Conservation (phyloP, 139 green algal genomes). For the Raphidocelis subcapitata region DNA sequence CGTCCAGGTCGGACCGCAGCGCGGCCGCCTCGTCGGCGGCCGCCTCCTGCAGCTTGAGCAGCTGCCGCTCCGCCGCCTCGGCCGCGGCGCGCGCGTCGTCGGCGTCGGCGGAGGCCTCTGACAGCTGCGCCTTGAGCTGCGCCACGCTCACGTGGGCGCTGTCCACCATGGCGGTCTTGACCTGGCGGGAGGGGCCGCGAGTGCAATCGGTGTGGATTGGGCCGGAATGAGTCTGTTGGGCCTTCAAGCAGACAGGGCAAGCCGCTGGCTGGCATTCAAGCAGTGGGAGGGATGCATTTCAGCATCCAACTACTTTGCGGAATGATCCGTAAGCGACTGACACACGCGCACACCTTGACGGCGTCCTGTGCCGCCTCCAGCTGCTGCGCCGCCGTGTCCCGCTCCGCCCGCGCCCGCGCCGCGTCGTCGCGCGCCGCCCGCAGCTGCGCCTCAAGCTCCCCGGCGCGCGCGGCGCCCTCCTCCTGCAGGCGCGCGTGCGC, state of each 20-base stretch:
- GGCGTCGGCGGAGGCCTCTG: slow-evolving; percentile 37
- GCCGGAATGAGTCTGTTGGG: no score
- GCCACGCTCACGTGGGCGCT: slow-evolving; percentile 64
- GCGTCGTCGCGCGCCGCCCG: slow-evolving; percentile 21
- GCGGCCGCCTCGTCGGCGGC: background rate
- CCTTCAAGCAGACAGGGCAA: background rate
- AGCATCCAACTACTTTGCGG: no score
- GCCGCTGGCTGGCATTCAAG: background rate
- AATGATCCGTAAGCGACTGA: background rate
- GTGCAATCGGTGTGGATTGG: no score
- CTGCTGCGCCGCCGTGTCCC: slow-evolving; percentile 25
- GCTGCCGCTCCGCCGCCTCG: slow-evolving; percentile 42
- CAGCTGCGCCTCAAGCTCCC: slow-evolving; percentile 3
- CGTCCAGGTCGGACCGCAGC: slow-evolving; percentile 37
- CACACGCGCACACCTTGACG: slow-evolving; percentile 41
- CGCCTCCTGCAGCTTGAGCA: slow-evolving; percentile 9
- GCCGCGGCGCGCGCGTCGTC: slow-evolving; percentile 38
- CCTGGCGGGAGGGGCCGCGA: slow-evolving; percentile 32
- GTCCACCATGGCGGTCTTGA: slow-evolving; percentile 77
- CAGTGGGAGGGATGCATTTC: no score
- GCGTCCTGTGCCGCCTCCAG: slow-evolving; percentile 40
- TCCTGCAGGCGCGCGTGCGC: slow-evolving; percentile 22
- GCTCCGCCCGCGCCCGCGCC: background rate
- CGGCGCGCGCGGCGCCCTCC: slow-evolving; percentile 22
- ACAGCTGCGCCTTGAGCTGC: slow-evolving; percentile 52